These are phyloP conservation scores for Isabelozyma rhagii DNA, from an alignment of 805 yeast species.

Conservation along the genomic window DNA sequence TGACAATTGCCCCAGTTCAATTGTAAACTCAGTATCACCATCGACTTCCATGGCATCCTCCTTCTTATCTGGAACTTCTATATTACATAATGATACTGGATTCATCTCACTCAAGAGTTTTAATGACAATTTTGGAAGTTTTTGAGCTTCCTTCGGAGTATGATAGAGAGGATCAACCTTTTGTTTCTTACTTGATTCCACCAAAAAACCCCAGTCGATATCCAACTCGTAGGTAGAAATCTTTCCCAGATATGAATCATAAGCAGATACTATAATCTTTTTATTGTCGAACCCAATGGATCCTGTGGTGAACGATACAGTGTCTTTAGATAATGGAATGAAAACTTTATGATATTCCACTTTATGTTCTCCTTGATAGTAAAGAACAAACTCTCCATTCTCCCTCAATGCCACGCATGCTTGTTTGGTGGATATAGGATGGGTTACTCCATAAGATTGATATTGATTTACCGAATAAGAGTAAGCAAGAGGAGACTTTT, in stretches of 20 bases:
- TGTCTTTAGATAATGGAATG: conserved; percentile 22
- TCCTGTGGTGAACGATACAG: conserved; percentile 26
- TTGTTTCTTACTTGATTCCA: conserved; percentile 45
- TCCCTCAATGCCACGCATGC: conserved; percentile 67
- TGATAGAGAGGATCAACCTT: conserved; percentile 46
- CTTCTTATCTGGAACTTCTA: conserved; percentile 5
- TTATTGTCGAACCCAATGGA: conserved; percentile 56
- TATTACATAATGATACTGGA: conserved; percentile 15
- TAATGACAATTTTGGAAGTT: conserved; percentile 36
- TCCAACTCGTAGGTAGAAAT: conserved; percentile 41
- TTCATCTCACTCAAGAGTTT: conserved; percentile 29
- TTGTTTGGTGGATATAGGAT: conserved; percentile 65
- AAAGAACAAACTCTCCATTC: conserved; percentile 57
- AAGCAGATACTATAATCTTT: conserved; percentile 40
- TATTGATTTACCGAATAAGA: conserved; percentile 59
- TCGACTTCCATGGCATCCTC: conserved; percentile 17
- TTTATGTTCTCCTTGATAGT: conserved; percentile 63
- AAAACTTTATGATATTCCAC: conserved; percentile 50
- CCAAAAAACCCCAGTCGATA: conserved; percentile 57
- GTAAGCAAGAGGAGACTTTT: conserved; percentile 25
- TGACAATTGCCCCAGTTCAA: conserved; percentile 10
- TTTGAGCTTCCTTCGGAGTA: conserved; percentile 45
- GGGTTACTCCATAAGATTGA: conserved; percentile 59
- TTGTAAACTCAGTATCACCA: neutral
- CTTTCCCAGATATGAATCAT: conserved; percentile 29